Conservation (phyloP, 768 basidiomycete genomes). For the Mrakia gelida region DNA sequence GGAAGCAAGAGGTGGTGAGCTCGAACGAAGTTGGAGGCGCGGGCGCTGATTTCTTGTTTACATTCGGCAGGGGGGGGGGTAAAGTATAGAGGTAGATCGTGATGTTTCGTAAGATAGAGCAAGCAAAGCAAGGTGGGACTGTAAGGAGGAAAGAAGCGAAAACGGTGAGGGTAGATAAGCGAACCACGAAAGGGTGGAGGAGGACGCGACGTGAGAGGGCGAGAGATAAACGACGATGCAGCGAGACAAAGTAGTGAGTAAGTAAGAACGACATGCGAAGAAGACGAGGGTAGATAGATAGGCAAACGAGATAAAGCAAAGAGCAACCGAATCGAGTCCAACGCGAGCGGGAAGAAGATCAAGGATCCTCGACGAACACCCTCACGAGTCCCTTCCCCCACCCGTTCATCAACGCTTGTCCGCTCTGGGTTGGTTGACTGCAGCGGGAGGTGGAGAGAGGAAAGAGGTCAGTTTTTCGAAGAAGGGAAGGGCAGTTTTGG, state of each 20-base stretch:
- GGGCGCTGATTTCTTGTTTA: no score
- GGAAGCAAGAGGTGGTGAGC: background rate
- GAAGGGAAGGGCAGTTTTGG: no score
- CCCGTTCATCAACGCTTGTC: slow-evolving; percentile 19
- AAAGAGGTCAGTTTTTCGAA: slow-evolving; percentile 59
- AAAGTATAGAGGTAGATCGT: no score
- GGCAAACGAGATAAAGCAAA: background rate
- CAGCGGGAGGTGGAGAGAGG: background rate
- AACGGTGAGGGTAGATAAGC: no score
- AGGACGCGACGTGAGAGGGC: no score
- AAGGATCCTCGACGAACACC: slow-evolving; percentile 41
- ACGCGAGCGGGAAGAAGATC: background rate
- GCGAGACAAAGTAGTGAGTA: background rate
- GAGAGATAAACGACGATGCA: background rate
- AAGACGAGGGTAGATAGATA: background rate
- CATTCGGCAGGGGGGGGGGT: no score
- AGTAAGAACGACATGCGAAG: background rate
- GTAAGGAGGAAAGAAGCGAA: no score
- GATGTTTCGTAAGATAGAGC: no score
- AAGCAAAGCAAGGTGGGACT: no score
- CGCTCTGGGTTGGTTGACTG: slow-evolving; percentile 28
- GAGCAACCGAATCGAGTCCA: background rate
- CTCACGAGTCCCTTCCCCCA: slow-evolving; percentile 20
- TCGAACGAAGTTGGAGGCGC: no score
- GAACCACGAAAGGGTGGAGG: no score